Base-by-base conservation (phyloP, 2,329 filamentous ascomycete species). In the Beauveria medogensis region DNA sequence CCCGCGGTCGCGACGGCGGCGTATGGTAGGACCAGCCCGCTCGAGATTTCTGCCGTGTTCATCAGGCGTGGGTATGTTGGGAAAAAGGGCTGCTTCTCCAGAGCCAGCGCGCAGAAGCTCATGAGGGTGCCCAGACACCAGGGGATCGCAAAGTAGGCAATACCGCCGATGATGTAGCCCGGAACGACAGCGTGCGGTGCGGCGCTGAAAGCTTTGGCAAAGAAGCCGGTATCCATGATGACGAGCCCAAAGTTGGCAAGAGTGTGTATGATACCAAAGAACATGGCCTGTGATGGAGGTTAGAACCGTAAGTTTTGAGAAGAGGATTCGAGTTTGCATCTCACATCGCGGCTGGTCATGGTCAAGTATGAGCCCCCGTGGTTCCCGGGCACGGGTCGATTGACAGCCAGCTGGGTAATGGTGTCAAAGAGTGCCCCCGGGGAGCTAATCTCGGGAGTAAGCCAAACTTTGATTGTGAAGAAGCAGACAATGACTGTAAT, bases 1-100 rank as follows among this genome's bases (percentile, higher is more conserved):
- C 88, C 88, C 2, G 89, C 80, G 30, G 91, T 72, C 2, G 87
- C 85, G 28, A 88, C 83, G 0, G 88, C 86, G 2, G 86, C 87
- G 62, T 88, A 86, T 0, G 88, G 88, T 3, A 91, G 75, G 0
- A 90, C 87, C 0, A 91, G 76, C 0, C 88, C 88, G 16, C 86
- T 85, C 2, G 80, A 83, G 3, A 91, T 82, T 65, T 91, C 86
- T 1, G 77, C 74, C 0, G 79, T 69, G 16, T 79, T 77, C 78
- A 90, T 84, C 10, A 83, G 72, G 5, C 77, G 67, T 3, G 82
- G 82, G 52, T 78, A 84, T 0, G 80, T 85, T 0, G 82, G 82
- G 59, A 83, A 85, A 0, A 73, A 71, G 0, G 79, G 73, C 0
- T 72, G 75, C 8, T 74, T 73, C 55, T 83, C 80, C 0, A 83